Base-by-base conservation (phyloP, 176 grass and related monocot genomes). In the Eleusine indica region DNA sequence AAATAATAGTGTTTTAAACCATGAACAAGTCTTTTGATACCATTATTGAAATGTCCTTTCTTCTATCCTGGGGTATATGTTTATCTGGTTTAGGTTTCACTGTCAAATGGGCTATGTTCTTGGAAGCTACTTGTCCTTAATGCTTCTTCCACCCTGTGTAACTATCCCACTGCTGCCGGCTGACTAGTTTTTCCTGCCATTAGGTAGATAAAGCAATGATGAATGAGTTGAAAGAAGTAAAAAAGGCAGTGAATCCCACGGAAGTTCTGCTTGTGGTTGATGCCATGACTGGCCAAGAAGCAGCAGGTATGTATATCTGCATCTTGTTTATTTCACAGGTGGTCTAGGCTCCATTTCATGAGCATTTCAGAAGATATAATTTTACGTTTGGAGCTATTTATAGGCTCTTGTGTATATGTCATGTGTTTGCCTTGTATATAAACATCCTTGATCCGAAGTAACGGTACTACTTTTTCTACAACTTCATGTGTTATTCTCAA, bases 151-250 rank as follows among this genome's bases (percentile, higher is more conserved):
- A 73, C 12, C 21, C 17, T 53, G 28, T 65, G 25, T 41, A 71
- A 51, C 28, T 10, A 83, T 60, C 32, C 37, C 16, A 70, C 30
- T 52, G 66, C 15, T 46, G 9, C 29, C 7, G 52, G 21, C 14
- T 88, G 70, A 83, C 73, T 82, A 40, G 37, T 68, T 47, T 32
- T 82, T 86, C 32, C 28, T 81, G 63, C 61, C 68, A 75, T 82
- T 86, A 98, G 96, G 89, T 98, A 48, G 96, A 94, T 82, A 95
- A 91, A 90, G 62, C 85, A 39, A 95, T 95, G 93, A 95, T 95
- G 93, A 88, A 87, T 82, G 93, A 95, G 47, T 82, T 95, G 79
- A 95, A 95, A 79, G 90, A 95, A 88, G 93, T 95, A 63, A 95
- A 95, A 79, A 53, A 80, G 49, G 83, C 76, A 30, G 79, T 95